A percentile compares a stretch with the other conserved stretches of the same genome.
These are phyloP conservation scores for Edaphochlamys debaryana DNA, from an alignment of 139 green algal species.

Conservation along the genomic window DNA sequence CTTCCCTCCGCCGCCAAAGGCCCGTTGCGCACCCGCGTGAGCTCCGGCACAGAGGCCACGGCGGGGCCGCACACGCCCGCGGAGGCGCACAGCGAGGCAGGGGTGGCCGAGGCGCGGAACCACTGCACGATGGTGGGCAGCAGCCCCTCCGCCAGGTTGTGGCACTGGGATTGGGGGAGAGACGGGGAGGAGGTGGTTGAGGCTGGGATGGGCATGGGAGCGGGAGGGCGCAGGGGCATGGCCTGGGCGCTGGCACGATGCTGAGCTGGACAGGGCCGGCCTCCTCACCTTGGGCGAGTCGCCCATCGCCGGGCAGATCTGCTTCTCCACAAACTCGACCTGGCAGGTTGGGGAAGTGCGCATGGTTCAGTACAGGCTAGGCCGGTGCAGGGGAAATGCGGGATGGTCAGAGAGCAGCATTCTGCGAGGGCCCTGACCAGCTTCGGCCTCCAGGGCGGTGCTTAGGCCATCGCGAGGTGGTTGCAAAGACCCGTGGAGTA, in stretches of 20 bases:
- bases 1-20: no score
- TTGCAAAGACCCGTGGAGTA: no score
- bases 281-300: neutral
- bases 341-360: neutral
- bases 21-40: conserved; percentile 10
- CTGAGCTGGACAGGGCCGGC: no score
- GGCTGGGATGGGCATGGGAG: no score
- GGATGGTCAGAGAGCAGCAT: no score
- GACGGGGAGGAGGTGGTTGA: neutral
- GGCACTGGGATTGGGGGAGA: conserved; percentile 21
- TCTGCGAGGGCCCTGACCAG: no score
- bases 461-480: no score
- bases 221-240: no score
- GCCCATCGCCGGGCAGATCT: conserved; percentile 22
- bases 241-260: no score
- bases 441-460: no score
- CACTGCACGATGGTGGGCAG: conserved; percentile 48
- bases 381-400: no score
- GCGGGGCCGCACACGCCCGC: conserved; percentile 29
- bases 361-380: no score
- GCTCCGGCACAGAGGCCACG: neutral
- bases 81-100: conserved; percentile 42
- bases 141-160: conserved; percentile 45
- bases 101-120: conserved; percentile 32
- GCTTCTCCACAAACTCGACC: conserved; percentile 41